A percentile compares a stretch with the other conserved stretches of the same genome.
Conservation (phyloP, 768 basidiomycete species). For the Calocybe indica region DNA sequence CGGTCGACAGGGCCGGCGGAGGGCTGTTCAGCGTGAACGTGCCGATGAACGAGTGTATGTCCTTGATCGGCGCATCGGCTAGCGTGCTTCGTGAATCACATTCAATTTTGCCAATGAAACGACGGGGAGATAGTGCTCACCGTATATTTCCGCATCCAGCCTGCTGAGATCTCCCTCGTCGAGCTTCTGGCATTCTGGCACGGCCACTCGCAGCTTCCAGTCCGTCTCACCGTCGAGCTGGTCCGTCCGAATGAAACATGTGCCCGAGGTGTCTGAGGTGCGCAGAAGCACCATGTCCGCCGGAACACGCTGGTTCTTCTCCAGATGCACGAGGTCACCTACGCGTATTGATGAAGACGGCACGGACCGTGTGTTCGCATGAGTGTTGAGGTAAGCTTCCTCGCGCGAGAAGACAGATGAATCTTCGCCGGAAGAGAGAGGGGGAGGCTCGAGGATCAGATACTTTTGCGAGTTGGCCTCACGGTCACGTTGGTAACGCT, state of each 20-base stretch:
- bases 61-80: slow-evolving; percentile 96
- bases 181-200: slow-evolving; percentile 76
- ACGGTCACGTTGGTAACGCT: slow-evolving; percentile 83
- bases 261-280: slow-evolving; percentile 85
- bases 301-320: slow-evolving; percentile 97
- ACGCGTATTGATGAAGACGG: slow-evolving; percentile 87
- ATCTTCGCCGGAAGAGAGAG: slow-evolving; percentile 23
- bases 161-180: slow-evolving; percentile 46
- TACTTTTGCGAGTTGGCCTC: slow-evolving; percentile 96
- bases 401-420: slow-evolving; percentile 27
- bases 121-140: slow-evolving; percentile 30
- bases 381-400: slow-evolving; percentile 38
- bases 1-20: slow-evolving; percentile 17
- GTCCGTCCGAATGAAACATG: slow-evolving; percentile 96
- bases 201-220: slow-evolving; percentile 94
- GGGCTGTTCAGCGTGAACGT: slow-evolving; percentile 75
- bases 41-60: slow-evolving; percentile 93
- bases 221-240: slow-evolving; percentile 99
- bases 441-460: slow-evolving; percentile 63
- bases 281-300: slow-evolving; percentile 88
- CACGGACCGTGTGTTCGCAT: slow-evolving; percentile 61
- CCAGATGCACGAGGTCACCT: slow-evolving; percentile 84
- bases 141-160: slow-evolving; percentile 87
- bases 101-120: slow-evolving; percentile 1
- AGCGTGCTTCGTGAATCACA: slow-evolving; percentile 10